A percentile compares a stretch with the other conserved stretches of the same genome.
Evolutionary conservation across 208 protist genomes (phyloP).

Genomic region (Wallacemonas sp.): DNA sequence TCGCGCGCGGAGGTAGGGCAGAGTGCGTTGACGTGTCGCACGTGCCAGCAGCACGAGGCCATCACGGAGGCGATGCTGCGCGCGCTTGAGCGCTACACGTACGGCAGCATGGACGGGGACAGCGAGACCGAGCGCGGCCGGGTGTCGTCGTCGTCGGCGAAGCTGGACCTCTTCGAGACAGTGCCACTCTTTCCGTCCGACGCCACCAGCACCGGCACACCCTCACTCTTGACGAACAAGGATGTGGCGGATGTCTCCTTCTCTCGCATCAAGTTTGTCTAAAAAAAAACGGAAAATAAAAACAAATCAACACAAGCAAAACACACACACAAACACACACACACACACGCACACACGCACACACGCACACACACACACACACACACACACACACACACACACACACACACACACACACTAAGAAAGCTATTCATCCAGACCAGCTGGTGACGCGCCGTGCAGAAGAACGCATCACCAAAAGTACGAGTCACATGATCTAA

Average conservation of each 20-base stretch:
- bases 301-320: not conserved
- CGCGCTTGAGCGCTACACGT: conserved; percentile 46
- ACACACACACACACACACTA: too few species aligned
- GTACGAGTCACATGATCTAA: too few species aligned
- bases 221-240: conserved; percentile 32
- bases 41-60: conserved; percentile 37
- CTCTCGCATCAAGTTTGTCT: conserved; percentile 27
- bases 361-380: too few species aligned
- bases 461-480: too few species aligned
- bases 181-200: conserved; percentile 21
- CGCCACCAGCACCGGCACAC: not conserved
- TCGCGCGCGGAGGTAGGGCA: conserved; percentile 13
- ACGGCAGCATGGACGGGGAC: not conserved
- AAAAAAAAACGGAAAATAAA: not conserved
- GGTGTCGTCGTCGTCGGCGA: not conserved
- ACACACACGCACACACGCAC: not conserved
- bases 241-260: conserved; percentile 38
- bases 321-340: not conserved
- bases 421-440: too few species aligned
- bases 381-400: too few species aligned
- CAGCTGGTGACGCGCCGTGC: too few species aligned
- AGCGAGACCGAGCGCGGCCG: not conserved
- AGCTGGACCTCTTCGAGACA: conserved; percentile 30
- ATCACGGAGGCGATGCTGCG: conserved; percentile 48
- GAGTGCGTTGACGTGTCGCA: conserved; percentile 28